These are phyloP conservation scores for Trichophyton equinum DNA, from an alignment of 2,329 filamentous ascomycete genomes.

Conservation along the genomic window DNA sequence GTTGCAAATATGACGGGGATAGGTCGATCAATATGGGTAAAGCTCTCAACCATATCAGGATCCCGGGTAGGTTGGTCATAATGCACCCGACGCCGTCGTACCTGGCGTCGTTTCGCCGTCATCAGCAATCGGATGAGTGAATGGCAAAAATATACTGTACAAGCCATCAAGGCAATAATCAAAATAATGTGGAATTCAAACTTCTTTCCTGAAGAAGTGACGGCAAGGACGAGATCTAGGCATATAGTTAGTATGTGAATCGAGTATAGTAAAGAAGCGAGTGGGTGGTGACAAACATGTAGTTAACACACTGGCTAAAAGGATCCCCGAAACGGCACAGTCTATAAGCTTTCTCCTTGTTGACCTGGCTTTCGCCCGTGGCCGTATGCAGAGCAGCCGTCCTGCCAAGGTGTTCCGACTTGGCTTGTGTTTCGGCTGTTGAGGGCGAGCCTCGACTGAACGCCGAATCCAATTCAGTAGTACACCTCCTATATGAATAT, in stretches of 20 bases:
- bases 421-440: background rate
- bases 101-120: conserved; percentile 46
- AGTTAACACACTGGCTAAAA: conserved; percentile 46
- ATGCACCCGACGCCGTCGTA: conserved; percentile 18
- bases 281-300: conserved; percentile 46
- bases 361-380: conserved; percentile 13
- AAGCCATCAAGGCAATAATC: conserved; percentile 61
- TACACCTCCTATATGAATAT: background rate
- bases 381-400: conserved; percentile 13
- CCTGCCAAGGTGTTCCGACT: background rate
- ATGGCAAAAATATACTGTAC: conserved; percentile 70
- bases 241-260: conserved; percentile 1
- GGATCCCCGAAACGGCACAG: conserved; percentile 53
- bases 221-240: conserved; percentile 58
- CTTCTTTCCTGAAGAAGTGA: conserved; percentile 50
- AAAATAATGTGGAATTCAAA: conserved; percentile 69
- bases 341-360: conserved; percentile 39
- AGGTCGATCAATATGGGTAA: conserved; percentile 56
- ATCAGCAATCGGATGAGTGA: conserved; percentile 62
- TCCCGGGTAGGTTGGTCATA: background rate
- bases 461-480: background rate
- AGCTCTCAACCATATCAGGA: conserved; percentile 38
- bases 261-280: background rate
- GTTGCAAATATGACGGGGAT: conserved; percentile 64
- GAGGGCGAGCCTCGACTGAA: background rate